Evolutionary conservation across 495 filamentous ascomycete genomes (phyloP).

Genomic region (Aspergillus indologenus): DNA sequence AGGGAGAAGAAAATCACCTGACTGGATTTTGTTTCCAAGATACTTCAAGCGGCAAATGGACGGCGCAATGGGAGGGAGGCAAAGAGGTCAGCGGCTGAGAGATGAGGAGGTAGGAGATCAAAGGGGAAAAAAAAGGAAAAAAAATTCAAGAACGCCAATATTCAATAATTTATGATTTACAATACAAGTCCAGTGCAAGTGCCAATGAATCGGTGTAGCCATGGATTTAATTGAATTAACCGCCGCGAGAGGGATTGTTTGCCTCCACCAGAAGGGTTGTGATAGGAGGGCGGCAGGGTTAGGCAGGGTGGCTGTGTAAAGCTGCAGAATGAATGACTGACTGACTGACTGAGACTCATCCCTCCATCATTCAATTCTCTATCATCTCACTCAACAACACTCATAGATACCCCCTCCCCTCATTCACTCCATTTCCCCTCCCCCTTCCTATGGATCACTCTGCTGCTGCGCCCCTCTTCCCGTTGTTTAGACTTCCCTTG

Average conservation of each 20-base stretch:
- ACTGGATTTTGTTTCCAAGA: neutral
- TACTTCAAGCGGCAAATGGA: neutral
- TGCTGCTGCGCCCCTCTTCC: neutral
- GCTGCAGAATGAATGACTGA: neutral
- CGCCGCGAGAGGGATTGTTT: neutral
- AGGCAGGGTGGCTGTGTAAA: neutral
- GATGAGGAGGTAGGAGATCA: neutral
- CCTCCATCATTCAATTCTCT: neutral
- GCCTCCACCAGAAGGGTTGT: neutral
- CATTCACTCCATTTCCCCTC: neutral
- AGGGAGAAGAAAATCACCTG: neutral
- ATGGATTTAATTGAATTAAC: too few relatives aligned
- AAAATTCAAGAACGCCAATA: too few relatives aligned
- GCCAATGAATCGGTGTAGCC: too few relatives aligned
- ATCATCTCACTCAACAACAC: too few relatives aligned
- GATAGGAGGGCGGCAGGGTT: neutral
- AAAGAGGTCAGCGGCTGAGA: neutral
- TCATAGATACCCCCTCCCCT: neutral
- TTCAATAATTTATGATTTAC: too few relatives aligned
- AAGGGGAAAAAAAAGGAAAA: too few relatives aligned
- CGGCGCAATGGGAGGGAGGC: neutral
- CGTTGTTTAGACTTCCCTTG: neutral
- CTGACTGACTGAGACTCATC: too few relatives aligned
- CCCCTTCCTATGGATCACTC: neutral
- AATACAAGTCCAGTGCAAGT: too few relatives aligned